Evolutionary conservation across 495 filamentous ascomycete genomes (phyloP), one percentile per base, ranked within the genome.

Genomic region (Podospora appendiculata): DNA sequence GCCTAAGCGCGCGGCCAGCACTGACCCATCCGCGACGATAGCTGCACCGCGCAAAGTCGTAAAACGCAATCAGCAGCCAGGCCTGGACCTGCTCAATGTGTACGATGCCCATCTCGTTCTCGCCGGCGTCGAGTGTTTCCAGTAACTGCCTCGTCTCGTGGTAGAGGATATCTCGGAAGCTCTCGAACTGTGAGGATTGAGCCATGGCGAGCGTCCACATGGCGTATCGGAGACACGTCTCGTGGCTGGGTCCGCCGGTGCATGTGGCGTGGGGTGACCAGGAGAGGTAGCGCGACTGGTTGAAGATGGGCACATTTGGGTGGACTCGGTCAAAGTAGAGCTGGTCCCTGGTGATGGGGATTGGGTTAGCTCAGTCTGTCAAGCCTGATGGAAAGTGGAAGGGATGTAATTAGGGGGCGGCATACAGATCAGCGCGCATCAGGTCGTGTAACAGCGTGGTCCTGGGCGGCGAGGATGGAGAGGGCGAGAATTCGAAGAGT

Each of bases 311-410:
- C 2, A 73, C 63, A 19, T 74, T 72, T 10, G 75, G 69, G 38
- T 83, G 78, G 4, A 81, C 76, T 32, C 79, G 70, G 42, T 83
- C 79, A 52, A 83, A 81, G 48, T 81, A 83, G 17, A 82, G 58
- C 58, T 80, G 75, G 43, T 82, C 78, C 42, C 71, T 76, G 47
- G 17, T 14, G 14, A 34, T 40, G 17, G 12, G 46, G 14, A 16
- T 25, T 4, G n/a, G n/a, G 39, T 40, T 32, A 54, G 41, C 12
- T 44, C 13, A 16, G 17, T 32, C 39, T 11, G 10, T 33, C 8
- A 33, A 12, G 8, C 11, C 8, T 17, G 40, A 42, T 17, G 33
- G 12, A 12, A 42, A 8, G 7, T 38, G 12, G 14, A 9, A 9
- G 16, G 8, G 17, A 34, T 7, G 25, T 10, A n/a, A 17, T 13